These are phyloP conservation scores for Coniochaeta sp. DNA, from an alignment of 2,329 filamentous ascomycete species.

Conservation along the genomic window DNA sequence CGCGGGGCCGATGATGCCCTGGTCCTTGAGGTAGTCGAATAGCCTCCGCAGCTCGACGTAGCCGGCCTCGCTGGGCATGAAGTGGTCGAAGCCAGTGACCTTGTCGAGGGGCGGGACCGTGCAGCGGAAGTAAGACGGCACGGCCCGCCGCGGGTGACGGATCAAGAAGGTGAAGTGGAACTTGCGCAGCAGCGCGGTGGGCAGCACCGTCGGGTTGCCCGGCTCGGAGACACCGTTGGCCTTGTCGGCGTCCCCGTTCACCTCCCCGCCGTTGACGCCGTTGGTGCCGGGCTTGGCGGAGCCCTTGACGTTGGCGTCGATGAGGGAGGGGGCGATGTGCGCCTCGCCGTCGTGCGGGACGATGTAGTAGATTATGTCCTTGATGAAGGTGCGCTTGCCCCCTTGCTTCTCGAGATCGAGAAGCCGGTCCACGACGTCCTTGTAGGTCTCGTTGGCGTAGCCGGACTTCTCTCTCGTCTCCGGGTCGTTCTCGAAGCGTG, in stretches of 20 bases:
- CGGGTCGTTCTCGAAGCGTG: constrained; percentile 66
- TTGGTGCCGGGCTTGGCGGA: constrained; percentile 11
- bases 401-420: constrained; percentile 64
- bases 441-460: constrained; percentile 63
- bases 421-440: constrained; percentile 72
- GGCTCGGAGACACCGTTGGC: constrained; percentile 32
- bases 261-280: constrained; percentile 10
- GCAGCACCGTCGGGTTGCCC: constrained; percentile 79
- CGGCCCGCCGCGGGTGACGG: constrained; percentile 84
- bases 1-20: constrained; percentile 55
- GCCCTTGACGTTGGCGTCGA: constrained; percentile 27
- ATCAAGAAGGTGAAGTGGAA: constrained; percentile 98
- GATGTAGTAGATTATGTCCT: constrained; percentile 93
- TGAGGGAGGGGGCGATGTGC: constrained; percentile 69
- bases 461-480: constrained; percentile 51
- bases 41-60: constrained; percentile 81
- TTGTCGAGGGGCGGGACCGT: constrained; percentile 79
- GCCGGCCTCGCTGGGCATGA: constrained; percentile 81
- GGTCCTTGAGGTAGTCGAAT: constrained; percentile 73
- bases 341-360: constrained; percentile 67
- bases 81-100: constrained; percentile 77
- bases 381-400: constrained; percentile 91
- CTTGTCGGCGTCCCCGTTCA: constrained; percentile 24
- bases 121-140: constrained; percentile 93
- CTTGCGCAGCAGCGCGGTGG: constrained; percentile 60